Conservation (phyloP, 2,329 filamentous ascomycete species). For the Ascochyta rabiei region DNA sequence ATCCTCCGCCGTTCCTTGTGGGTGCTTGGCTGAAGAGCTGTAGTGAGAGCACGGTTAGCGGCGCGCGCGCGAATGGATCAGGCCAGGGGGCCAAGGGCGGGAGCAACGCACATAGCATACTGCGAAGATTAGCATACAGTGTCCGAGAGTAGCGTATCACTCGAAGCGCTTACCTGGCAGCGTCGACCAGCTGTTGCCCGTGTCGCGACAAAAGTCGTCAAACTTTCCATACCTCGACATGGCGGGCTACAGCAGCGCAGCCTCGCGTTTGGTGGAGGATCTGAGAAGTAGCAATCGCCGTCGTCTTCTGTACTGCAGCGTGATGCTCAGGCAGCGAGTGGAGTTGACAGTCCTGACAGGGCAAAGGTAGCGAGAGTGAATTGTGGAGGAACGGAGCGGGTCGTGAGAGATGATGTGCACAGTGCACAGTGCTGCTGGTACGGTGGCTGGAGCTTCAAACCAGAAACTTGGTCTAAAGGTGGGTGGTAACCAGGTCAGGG, state of each 20-base stretch:
- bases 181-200: slow-evolving; percentile 50
- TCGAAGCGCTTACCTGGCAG: slow-evolving; percentile 45
- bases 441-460: slow-evolving; percentile 15
- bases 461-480: slow-evolving; percentile 15
- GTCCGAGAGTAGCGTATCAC: slow-evolving; percentile 11
- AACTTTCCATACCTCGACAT: slow-evolving; percentile 48
- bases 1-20: slow-evolving; percentile 67
- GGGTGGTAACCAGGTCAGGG: slow-evolving; percentile 23
- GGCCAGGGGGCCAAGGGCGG: slow-evolving; percentile 11
- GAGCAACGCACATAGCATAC: slow-evolving; percentile 56
- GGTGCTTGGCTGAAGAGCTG: slow-evolving; percentile 68
- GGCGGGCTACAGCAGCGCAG: slow-evolving; percentile 35
- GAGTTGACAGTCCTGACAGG: slow-evolving; percentile 13
- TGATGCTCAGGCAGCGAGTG: slow-evolving; percentile 20
- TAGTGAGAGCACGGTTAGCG: slow-evolving; percentile 35
- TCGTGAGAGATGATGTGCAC: slow-evolving; percentile 26
- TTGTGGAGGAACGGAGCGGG: slow-evolving; percentile 23
- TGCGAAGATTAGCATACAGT: slow-evolving; percentile 33
- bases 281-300: slow-evolving; percentile 1
- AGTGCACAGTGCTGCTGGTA: slow-evolving; percentile 12
- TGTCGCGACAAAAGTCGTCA: slow-evolving; percentile 58
- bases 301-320: slow-evolving; percentile 5
- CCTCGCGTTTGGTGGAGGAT: slow-evolving; percentile 20
- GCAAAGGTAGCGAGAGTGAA: slow-evolving; percentile 23
- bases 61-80: slow-evolving; percentile 16